Conservation (phyloP, 1,284 basidiomycete genomes). For the Malassezia pachydermatis region DNA sequence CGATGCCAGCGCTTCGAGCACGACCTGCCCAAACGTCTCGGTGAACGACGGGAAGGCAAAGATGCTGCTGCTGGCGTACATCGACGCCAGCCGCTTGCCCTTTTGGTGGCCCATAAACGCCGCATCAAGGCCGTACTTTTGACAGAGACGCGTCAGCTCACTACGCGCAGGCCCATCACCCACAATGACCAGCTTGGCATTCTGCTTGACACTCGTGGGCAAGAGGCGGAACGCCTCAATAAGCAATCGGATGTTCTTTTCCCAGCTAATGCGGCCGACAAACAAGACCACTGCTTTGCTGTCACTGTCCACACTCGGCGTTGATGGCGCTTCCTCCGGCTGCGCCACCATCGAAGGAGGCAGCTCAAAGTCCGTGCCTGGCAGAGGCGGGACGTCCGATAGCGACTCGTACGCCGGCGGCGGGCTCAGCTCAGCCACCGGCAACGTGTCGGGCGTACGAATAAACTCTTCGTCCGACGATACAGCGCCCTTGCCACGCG, state of each 20-base stretch:
- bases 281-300: constrained; percentile 48
- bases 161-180: constrained; percentile 54
- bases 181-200: constrained; percentile 54
- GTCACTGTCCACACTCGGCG: constrained; percentile 17
- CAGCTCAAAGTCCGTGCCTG: constrained; percentile 24
- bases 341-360: constrained; percentile 31
- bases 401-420: constrained; percentile 42
- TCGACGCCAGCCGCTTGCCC: constrained; percentile 40
- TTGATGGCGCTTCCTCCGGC: neutral
- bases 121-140: constrained; percentile 50
- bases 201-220: constrained; percentile 25
- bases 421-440: constrained; percentile 36
- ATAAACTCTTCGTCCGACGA: constrained; percentile 31
- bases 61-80: constrained; percentile 54
- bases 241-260: constrained; percentile 56
- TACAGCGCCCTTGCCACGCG: neutral
- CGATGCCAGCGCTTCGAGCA: constrained; percentile 54
- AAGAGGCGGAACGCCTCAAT: constrained; percentile 52
- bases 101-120: constrained; percentile 53
- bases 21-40: constrained; percentile 56
- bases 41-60: constrained; percentile 55
- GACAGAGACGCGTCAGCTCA: constrained; percentile 52
- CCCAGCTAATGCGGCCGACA: constrained; percentile 52
- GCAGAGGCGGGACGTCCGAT: constrained; percentile 29
- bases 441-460: constrained; percentile 47